Conservation (phyloP, 495 filamentous ascomycete species). For the Trichoderma parareesei region DNA sequence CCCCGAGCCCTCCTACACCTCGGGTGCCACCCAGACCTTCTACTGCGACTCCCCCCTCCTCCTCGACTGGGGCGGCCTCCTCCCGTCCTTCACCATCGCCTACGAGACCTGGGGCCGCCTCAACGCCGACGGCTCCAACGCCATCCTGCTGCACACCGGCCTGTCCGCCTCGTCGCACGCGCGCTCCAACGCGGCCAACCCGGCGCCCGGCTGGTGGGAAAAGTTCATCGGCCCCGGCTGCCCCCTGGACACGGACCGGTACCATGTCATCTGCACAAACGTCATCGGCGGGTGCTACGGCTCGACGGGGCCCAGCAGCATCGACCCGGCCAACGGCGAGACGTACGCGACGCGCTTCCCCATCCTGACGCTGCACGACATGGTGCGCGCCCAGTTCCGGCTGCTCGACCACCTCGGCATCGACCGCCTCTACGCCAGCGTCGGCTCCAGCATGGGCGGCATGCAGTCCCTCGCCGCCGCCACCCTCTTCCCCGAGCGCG, state of each 20-base stretch:
- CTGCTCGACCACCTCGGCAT: slow-evolving; percentile 77
- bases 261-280: slow-evolving; percentile 93
- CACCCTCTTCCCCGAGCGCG: slow-evolving; percentile 73
- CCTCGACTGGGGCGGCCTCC: slow-evolving; percentile 86
- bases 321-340: slow-evolving; percentile 83
- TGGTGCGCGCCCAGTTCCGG: slow-evolving; percentile 92
- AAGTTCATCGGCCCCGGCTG: slow-evolving; percentile 91
- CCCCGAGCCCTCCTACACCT: slow-evolving; percentile 90
- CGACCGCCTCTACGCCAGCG: slow-evolving; percentile 77
- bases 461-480: slow-evolving; percentile 95
- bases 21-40: slow-evolving; percentile 69
- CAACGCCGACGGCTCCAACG: slow-evolving; percentile 78
- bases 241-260: slow-evolving; percentile 83
- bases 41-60: slow-evolving; percentile 66
- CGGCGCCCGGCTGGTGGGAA: slow-evolving; percentile 97
- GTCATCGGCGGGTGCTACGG: slow-evolving; percentile 95
- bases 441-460: slow-evolving; percentile 95
- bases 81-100: slow-evolving; percentile 79
- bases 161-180: slow-evolving; percentile 94
- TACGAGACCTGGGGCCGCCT: slow-evolving; percentile 90
- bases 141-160: slow-evolving; percentile 86
- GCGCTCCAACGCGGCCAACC: slow-evolving; percentile 75
- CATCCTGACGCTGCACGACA: slow-evolving; percentile 93
- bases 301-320: slow-evolving; percentile 79
- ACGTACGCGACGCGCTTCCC: slow-evolving; percentile 93